Conservation (phyloP, 108 stramenopile genomes). For the Cyclotella baltica region DNA sequence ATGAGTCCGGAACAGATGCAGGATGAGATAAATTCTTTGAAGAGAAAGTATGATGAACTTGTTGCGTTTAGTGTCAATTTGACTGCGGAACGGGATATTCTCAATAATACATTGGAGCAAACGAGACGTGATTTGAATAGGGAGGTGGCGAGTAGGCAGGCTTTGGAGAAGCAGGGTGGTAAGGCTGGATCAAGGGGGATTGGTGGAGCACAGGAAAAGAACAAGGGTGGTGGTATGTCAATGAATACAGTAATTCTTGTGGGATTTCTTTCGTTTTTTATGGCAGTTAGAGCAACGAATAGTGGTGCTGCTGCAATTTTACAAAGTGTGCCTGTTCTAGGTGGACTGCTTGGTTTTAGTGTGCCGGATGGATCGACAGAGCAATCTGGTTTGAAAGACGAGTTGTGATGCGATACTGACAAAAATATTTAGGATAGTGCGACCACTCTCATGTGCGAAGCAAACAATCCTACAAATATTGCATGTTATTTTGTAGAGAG, state of each 20-base stretch:
- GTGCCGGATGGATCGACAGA: not conserved
- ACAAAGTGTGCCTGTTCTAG: slow-evolving; percentile 43
- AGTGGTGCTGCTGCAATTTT: slow-evolving; percentile 38
- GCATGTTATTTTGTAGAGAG: too few relatives aligned
- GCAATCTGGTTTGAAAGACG: slow-evolving; percentile 13
- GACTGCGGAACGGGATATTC: slow-evolving; percentile 94
- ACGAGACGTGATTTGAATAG: slow-evolving; percentile 89
- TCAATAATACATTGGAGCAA: slow-evolving; percentile 92
- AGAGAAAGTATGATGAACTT: slow-evolving; percentile 94
- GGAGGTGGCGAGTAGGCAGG: slow-evolving; percentile 72
- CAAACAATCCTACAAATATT: not conserved
- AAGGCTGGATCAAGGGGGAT: slow-evolving; percentile 1
- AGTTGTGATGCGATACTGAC: slow-evolving; percentile 22
- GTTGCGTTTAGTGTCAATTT: slow-evolving; percentile 92
- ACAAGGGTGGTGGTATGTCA: slow-evolving; percentile 30
- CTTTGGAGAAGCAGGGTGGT: slow-evolving; percentile 66
- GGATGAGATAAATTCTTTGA: slow-evolving; percentile 73
- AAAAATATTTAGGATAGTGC: not conserved
- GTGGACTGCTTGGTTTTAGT: slow-evolving; percentile 48
- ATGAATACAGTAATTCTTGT: slow-evolving; percentile 33
- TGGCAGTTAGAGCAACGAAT: slow-evolving; percentile 49
- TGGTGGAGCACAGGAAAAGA: slow-evolving; percentile 12
- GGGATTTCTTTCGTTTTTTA: slow-evolving; percentile 33
- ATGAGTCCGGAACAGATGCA: slow-evolving; percentile 85
- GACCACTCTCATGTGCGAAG: too few relatives aligned